Conservation (phyloP, 2,329 filamentous ascomycete genomes). For the Fusarium agapanthi region DNA sequence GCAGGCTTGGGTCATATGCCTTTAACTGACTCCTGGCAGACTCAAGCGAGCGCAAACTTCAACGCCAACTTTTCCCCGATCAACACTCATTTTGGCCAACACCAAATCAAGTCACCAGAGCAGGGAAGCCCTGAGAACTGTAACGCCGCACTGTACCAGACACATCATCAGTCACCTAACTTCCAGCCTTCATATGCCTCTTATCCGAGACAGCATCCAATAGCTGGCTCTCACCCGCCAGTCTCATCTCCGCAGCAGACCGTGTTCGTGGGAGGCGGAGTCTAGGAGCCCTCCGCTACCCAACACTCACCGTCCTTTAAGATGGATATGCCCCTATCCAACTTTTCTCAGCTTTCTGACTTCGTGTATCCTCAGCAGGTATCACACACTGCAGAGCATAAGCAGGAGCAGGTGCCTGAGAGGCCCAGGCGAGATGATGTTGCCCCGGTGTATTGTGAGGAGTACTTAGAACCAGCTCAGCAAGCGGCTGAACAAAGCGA, state of each 20-base stretch:
- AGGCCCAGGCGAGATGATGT: not conserved
- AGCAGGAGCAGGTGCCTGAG: not conserved
- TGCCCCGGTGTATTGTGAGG: not conserved
- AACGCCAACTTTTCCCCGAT: not conserved
- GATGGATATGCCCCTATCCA: not conserved
- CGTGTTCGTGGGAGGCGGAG: not conserved
- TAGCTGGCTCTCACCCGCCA: not conserved
- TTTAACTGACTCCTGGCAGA: not conserved
- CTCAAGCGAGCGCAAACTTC: not conserved
- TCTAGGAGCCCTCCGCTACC: conserved; percentile 17
- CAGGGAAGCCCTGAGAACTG: not conserved
- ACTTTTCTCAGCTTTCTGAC: not conserved
- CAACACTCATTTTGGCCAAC: conserved; percentile 2
- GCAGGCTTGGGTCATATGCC: not conserved
- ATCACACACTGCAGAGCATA: not conserved
- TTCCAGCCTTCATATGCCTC: not conserved
- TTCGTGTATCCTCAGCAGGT: not conserved
- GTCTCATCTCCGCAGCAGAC: not conserved
- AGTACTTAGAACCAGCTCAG: conserved; percentile 2
- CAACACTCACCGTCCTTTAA: not conserved
- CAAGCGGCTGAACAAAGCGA: not conserved
- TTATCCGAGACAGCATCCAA: not conserved
- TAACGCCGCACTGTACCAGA: not conserved
- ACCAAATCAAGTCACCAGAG: not conserved
- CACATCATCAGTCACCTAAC: not conserved